Evolutionary conservation across 139 green algal genomes (phyloP), one percentile per base, ranked within the genome.

Genomic region (Chlamydomonas applanata): DNA sequence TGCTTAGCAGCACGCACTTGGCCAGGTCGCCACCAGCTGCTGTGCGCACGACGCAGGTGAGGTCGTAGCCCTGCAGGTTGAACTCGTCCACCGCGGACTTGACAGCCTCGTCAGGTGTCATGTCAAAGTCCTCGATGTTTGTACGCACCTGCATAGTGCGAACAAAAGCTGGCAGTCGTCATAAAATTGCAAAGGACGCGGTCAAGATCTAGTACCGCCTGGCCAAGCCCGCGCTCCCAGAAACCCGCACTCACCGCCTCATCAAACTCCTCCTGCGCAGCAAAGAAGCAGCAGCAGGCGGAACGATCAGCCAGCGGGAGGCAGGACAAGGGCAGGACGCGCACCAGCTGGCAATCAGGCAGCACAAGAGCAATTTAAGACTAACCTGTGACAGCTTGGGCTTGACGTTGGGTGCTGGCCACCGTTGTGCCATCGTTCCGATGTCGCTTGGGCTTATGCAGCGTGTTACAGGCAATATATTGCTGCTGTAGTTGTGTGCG

Each of bases 71-170:
- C 71, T 93, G 89, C 5, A 91, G 64, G 56, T 86, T 70, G 61
- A 96, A 96, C 80, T 96, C 91, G 30, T 92, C 82, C 4, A 93
- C 59, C 0, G 91, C 91, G 46, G 61, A 83, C 5, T 79, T 76
- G 5, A 95, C 70, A 0, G 91, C 91, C 65, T 96, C 91, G 2
- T 93, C 91, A 2, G 83, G 52, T 85, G 91, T 72, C 92, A 97
- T 97, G 9, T 92, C 92, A 72, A 97, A 97, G 44, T 94, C 88
- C 7, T 91, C 86, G 0, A 94, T 90, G 72, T 96, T 97, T 1
- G 89, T 89, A 9, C 82, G 63, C 0, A 97, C 67, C 67, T 73
- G 67, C 11, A 49, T 19, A 11, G 40, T 49, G 40, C 11, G 40
- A 19, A 49, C 7, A 49, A 11, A 7, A 49, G 7, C 40, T 19